These are phyloP conservation scores for Dryas drummondii DNA, from an alignment of 306 rosid genomes.

Conservation along the genomic window DNA sequence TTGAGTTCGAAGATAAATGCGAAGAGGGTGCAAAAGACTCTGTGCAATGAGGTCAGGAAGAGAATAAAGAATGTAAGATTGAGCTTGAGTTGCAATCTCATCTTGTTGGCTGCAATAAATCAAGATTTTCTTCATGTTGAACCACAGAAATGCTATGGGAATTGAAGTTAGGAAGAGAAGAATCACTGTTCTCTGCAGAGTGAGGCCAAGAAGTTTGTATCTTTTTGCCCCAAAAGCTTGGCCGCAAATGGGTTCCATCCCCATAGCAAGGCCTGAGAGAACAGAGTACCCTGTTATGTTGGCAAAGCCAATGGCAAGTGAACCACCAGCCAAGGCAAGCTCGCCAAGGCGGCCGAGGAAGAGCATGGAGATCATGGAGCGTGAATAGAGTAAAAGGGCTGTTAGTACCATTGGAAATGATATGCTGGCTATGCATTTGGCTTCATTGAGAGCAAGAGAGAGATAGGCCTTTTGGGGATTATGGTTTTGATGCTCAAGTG, in stretches of 20 bases:
- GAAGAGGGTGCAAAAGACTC: constrained; percentile 65
- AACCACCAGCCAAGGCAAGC: constrained; percentile 78
- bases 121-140: constrained; percentile 61
- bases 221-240: constrained; percentile 91
- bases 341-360: constrained; percentile 77
- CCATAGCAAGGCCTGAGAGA: constrained; percentile 89
- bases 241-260: constrained; percentile 94
- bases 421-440: constrained; percentile 45
- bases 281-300: constrained; percentile 86
- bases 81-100: constrained; percentile 62
- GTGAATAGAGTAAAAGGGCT: constrained; percentile 66
- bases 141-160: constrained; percentile 59
- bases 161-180: constrained; percentile 62
- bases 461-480: constrained; percentile 24
- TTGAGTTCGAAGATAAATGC: constrained; percentile 77
- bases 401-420: constrained; percentile 76
- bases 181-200: constrained; percentile 65
- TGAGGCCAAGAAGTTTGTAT: constrained; percentile 67
- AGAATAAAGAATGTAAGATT: constrained; percentile 62
- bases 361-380: constrained; percentile 88
- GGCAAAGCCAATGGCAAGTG: constrained; percentile 85
- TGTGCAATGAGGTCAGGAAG: constrained; percentile 84
- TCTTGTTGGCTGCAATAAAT: constrained; percentile 62
- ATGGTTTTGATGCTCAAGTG: constrained; percentile 11
- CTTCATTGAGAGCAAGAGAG: constrained; percentile 42